phyloP scores from a whole-genome alignment of 1,284 basidiomycete species.

The Vanrija sp. region DNA sequence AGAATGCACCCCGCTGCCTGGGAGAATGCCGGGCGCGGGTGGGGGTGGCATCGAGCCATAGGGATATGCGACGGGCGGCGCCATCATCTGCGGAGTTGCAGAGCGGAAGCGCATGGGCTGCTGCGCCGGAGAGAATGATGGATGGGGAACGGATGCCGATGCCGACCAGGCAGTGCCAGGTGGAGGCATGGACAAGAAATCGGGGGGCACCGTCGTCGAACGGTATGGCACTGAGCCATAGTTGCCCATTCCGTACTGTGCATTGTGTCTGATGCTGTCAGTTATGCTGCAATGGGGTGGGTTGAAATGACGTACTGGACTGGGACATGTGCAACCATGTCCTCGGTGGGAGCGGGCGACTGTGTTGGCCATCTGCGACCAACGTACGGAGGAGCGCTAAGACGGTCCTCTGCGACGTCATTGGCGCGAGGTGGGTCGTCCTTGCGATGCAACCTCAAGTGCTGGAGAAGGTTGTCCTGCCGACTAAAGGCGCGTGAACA shows the following conservation, averaged over 20 bases:
- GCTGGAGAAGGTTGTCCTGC: constrained; percentile 79
- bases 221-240: constrained; percentile 13
- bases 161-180: constrained; percentile 10
- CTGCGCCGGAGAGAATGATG: constrained; percentile 13
- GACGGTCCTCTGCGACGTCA: constrained; percentile 15
- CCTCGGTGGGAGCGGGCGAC: constrained; percentile 12
- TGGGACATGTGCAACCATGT: constrained; percentile 11
- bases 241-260: constrained; percentile 4
- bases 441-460: constrained; percentile 66
- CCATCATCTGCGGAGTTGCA: constrained; percentile 13
- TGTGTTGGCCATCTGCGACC: constrained; percentile 12
- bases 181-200: constrained; percentile 23
- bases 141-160: constrained; percentile 1
- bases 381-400: constrained; percentile 15
- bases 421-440: constrained; percentile 22
- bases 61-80: constrained; percentile 1
- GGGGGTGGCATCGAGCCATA: constrained; percentile 20
- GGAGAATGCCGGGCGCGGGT: constrained; percentile 7
- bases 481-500: constrained; percentile 77
- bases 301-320: constrained; percentile 4
- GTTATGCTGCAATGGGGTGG: neutral
- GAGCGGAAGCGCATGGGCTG: constrained; percentile 20
- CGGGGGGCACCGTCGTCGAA: constrained; percentile 22
- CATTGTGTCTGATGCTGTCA: constrained; percentile 2
- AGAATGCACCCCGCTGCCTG: neutral